Base-by-base conservation (phyloP, 1,284 basidiomycete genomes). In the Cerrena zonata region DNA sequence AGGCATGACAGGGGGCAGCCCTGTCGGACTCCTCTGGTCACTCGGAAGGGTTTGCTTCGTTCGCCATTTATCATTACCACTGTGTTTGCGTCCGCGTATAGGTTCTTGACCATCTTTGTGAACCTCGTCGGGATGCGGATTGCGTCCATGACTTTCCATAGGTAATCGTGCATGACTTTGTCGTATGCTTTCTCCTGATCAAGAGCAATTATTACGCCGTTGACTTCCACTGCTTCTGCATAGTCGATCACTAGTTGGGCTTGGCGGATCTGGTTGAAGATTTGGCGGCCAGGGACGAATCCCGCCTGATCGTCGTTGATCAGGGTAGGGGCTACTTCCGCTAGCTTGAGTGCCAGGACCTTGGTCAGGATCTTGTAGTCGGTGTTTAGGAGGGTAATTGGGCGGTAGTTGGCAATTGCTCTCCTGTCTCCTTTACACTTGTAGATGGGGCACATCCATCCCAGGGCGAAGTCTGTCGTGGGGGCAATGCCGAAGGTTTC, bases 391-490 rank as follows among this genome's bases (percentile, higher is more conserved):
- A 68, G 55, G 1, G 64, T 66, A 11, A 70, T 68, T 1, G 67
- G 68, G 0, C 64, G 46, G 53, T 70, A 69, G 54, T 69, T 69
- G 0, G 51, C 55, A 0, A 68, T 62, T 1, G 60, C 52, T 0
- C 45, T 49, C 5, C 39, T 30, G 7, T 66, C 61, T n/a, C 62
- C 61, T 53, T 71, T 68, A n/a, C n/a, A n/a, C 48, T 72, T 72
- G 49, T 64, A 68, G 2, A 70, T 48, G 0, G 63, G 68, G 55
- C 61, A 65, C 52, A 71, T 64, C 63, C 66, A 67, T 2, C 69
- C 68, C 1, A 57, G 48, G 0, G 61, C 48, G 45, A 69, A 67
- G 2, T 49, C 23, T 0, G 58, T 56, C 0, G 19, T 10, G 2
- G 18, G 3, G 5, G 27, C 37, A 0, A 59, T 50, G 0, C 62